phyloP scores from a whole-genome alignment of 352 stramenopile species.

The Pythium aristosporum region DNA sequence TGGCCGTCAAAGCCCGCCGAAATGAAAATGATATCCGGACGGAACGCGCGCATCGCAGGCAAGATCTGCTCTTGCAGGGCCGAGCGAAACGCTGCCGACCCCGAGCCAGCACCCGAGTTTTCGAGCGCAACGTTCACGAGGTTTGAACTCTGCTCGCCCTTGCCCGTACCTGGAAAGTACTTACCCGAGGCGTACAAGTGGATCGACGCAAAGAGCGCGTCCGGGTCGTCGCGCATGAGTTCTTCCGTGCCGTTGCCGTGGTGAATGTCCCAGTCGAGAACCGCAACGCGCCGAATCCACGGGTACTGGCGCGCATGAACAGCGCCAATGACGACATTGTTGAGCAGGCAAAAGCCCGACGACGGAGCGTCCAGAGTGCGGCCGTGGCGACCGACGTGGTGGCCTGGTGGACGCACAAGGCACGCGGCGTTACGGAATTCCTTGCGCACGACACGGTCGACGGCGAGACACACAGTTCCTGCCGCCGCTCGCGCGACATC shows the following conservation, averaged over 20 bases:
- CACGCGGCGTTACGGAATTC: slow-evolving; percentile 84
- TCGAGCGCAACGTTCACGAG: slow-evolving; percentile 79
- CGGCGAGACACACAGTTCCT: slow-evolving; percentile 75
- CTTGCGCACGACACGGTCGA: slow-evolving; percentile 78
- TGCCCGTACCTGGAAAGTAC: slow-evolving; percentile 81
- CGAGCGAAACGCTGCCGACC: slow-evolving; percentile 62
- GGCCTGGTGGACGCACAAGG: slow-evolving; percentile 89
- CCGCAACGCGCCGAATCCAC: slow-evolving; percentile 92
- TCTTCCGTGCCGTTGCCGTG: slow-evolving; percentile 98
- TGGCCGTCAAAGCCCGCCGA: slow-evolving; percentile 88
- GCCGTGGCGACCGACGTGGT: slow-evolving; percentile 88
- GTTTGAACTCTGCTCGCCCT: slow-evolving; percentile 55
- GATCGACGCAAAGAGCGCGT: slow-evolving; percentile 84
- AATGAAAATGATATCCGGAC: slow-evolving; percentile 86
- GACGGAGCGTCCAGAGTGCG: slow-evolving; percentile 68
- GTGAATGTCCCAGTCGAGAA: slow-evolving; percentile 99
- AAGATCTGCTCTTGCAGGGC: slow-evolving; percentile 62
- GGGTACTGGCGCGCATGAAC: slow-evolving; percentile 93
- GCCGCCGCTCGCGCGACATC: slow-evolving; percentile 78
- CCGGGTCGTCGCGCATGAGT: slow-evolving; percentile 74
- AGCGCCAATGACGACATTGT: slow-evolving; percentile 98
- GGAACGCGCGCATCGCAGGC: slow-evolving; percentile 72
- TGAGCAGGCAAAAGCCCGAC: slow-evolving; percentile 97
- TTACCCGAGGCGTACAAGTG: slow-evolving; percentile 72
- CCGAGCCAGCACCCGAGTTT: slow-evolving; percentile 62